Evolutionary conservation across 2,329 filamentous ascomycete genomes (phyloP).

Genomic region (Nemania sp.): DNA sequence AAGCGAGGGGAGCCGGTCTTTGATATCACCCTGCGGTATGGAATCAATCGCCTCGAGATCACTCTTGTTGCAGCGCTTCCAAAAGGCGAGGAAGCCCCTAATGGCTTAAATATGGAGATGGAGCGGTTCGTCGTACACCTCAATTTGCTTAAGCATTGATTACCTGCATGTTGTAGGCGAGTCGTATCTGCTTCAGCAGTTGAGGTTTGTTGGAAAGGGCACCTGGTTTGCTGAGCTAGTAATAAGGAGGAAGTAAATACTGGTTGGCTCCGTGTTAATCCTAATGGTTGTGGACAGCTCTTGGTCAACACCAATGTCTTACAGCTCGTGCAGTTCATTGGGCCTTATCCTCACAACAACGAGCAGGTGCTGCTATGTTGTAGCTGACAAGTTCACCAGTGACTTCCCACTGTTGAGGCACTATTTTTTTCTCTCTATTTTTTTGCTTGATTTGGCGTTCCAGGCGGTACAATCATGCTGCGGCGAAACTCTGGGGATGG

Average conservation of each 20-base stretch:
- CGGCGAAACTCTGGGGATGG: not conserved
- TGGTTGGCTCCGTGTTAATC: no score
- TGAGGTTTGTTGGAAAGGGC: not conserved
- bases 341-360: not conserved
- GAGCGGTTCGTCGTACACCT: conserved; percentile 79
- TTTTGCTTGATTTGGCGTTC: no score
- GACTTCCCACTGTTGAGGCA: conserved; percentile 3
- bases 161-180: not conserved
- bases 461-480: not conserved
- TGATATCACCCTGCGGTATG: conserved; percentile 71
- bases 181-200: not conserved
- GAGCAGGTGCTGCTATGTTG: not conserved
- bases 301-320: not conserved
- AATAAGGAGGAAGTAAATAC: no score
- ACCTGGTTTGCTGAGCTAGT: no score
- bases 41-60: conserved; percentile 78
- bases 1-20: conserved; percentile 70
- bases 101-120: conserved; percentile 69
- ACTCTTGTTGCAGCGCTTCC: conserved; percentile 75
- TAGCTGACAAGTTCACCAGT: not conserved
- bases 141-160: conserved; percentile 56
- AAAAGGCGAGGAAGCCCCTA: conserved; percentile 59
- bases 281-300: not conserved
- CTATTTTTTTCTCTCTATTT: conserved; percentile 10
- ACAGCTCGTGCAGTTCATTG: not conserved